Base-by-base conservation (phyloP, 2,329 filamentous ascomycete genomes). In the Cercospora zeae-maydis region DNA sequence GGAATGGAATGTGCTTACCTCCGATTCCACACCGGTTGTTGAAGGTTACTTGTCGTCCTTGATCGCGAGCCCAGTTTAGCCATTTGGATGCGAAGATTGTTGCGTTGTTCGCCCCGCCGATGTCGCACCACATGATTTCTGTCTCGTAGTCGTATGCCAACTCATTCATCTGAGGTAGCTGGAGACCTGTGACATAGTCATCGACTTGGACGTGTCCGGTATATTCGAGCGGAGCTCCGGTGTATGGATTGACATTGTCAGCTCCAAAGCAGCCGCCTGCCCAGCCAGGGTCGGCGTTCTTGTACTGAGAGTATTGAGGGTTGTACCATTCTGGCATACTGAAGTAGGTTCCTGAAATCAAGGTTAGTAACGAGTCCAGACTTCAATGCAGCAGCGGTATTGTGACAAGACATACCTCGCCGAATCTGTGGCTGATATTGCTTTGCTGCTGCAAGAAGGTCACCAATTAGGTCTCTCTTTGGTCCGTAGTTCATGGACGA, bases 61-160 rank as follows among this genome's bases (percentile, higher is more conserved):
- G 57, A n/a, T 63, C 16, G 4, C 74, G 72, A 7, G 78, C 75
- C 55, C 67, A 66, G 68, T 79, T 79, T 72, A 75, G 81, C 80
- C 79, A 82, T 2, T 1, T 77, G 71, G 1, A 39, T 5, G 55
- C 55, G n/a, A 58, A 58, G 77, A 69, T 72, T 14, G 37, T 42
- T n/a, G 55, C 30, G 2, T 42, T 42, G 0, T 76, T 78, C 11
- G 78, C 78, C 64, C 74, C 77, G 9, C 55, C 55, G 6, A 67
- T 42, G 30, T 82, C 81, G 70, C 80, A 83, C 81, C 81, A 82
- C 78, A 83, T 78, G 47, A 82, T 79, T 34, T 83, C 80, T 0
- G 75, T 78, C 14, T 72, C 71, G 70, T 81, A 81, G 33, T 74
- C 70, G 64, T 78, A 76, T 1, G 79, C 79, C 0, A 82, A 74